Conservation (phyloP, 805 yeast genomes). For the Sugiyamaella americana region DNA sequence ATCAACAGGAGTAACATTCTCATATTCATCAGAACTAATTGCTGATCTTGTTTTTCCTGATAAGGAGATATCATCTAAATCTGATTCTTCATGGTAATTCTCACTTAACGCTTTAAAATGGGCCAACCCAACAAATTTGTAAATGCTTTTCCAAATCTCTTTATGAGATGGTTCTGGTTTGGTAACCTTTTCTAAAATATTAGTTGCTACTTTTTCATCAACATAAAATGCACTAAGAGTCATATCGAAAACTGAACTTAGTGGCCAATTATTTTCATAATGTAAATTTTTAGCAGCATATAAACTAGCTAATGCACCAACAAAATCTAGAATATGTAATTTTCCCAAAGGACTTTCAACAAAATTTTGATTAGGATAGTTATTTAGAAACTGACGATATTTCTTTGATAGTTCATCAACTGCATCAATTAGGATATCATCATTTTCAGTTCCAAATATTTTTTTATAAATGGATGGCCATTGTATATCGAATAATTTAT, state of each 20-base stretch:
- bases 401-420: conserved; percentile 2
- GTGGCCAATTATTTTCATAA: not conserved
- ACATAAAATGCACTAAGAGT: conserved; percentile 3
- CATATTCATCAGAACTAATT: not conserved
- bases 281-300: not conserved
- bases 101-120: not conserved
- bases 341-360: conserved; percentile 7
- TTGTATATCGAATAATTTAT: not conserved
- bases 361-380: not conserved
- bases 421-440: not conserved
- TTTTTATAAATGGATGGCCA: not conserved
- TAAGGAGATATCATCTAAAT: not conserved
- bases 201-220: not conserved
- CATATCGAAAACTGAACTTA: conserved; percentile 1
- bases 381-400: not conserved
- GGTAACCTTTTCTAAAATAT: not conserved
- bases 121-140: conserved; percentile 1
- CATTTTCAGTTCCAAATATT: not conserved
- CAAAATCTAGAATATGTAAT: conserved; percentile 7
- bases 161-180: not conserved
- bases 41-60: not conserved
- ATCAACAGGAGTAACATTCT: not conserved
- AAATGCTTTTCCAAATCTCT: not conserved
- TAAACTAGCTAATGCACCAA: conserved; percentile 1
- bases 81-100: not conserved